phyloP scores from a whole-genome alignment of 2,329 filamentous ascomycete genomes.

The Myriangium duriaei region DNA sequence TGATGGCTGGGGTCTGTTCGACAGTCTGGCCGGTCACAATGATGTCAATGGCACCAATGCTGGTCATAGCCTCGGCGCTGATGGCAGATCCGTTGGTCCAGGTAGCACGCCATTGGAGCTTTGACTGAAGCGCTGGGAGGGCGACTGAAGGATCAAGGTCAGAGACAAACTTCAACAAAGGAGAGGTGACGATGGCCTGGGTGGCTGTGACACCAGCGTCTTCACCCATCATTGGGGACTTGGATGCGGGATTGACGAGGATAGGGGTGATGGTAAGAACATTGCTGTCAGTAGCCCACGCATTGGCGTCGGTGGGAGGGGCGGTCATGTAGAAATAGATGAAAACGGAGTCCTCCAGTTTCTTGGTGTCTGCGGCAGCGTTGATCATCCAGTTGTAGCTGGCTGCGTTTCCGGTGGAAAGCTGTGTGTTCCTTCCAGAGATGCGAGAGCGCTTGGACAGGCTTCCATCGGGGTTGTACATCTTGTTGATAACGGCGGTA shows the following conservation, averaged over 20 bases:
- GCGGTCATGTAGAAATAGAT: slow-evolving; percentile 57
- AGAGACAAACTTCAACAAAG: slow-evolving; percentile 19
- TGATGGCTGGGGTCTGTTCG: not conserved
- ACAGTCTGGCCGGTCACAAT: not conserved
- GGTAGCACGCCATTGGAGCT: not conserved
- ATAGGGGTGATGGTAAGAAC: slow-evolving; percentile 49
- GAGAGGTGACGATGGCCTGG: slow-evolving; percentile 29
- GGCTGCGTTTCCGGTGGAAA: not conserved
- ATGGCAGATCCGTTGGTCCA: not conserved
- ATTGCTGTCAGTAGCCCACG: slow-evolving; percentile 42
- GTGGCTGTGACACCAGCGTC: slow-evolving; percentile 13
- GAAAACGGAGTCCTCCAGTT: slow-evolving; percentile 48
- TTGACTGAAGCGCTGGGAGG: not conserved
- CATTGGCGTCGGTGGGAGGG: slow-evolving; percentile 27
- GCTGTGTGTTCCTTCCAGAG: not conserved
- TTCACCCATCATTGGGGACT: slow-evolving; percentile 5
- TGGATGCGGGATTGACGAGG: slow-evolving; percentile 22
- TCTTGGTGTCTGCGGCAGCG: slow-evolving; percentile 48
- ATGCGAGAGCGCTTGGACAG: not conserved
- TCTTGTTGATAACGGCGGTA: slow-evolving; percentile 42
- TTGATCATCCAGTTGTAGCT: slow-evolving; percentile 54
- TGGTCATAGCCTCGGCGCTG: not conserved
- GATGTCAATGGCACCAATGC: not conserved
- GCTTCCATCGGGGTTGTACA: not conserved
- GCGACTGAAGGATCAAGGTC: not conserved